Base-by-base conservation (phyloP, 345 rosid genomes). In the Eucalyptus pauciflora region DNA sequence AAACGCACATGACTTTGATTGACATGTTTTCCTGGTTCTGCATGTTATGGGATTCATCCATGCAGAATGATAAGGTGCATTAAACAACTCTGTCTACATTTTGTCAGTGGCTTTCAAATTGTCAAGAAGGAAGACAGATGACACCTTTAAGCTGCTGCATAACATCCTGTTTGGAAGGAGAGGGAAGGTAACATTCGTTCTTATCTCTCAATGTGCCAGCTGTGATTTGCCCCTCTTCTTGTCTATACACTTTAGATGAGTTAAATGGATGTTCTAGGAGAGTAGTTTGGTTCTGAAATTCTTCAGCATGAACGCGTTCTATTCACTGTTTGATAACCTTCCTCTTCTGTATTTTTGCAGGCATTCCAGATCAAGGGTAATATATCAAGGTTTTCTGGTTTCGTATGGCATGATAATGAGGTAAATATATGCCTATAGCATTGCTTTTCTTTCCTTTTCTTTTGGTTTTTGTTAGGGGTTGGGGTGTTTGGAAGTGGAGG, bases 341-440 rank as follows among this genome's bases (percentile, higher is more conserved):
- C 88, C 88, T 83, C 31, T n/a, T 88, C 89, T 91, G 88, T 89
- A 33, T 87, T 92, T 87, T 91, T 90, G 93, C 97, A 97, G 99
- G 99, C 99, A 54, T 83, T 93, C 90, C 96, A 96, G 92, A 88
- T 97, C 90, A 97, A 95, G 96, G 93, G 94, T 87, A 94, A 97
- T 91, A 93, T 97, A 90, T 93, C 95, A 45, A 94, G 95, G 81
- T 97, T 97, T 91, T 97, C 99, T 92, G 99, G 99, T 87, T 97
- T 93, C 93, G 96, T 93, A 50, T 97, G 98, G 99, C 97, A 91
- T 89, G 97, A 93, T 87, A 93, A 97, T 91, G 98, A 96, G 99
- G 99, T 97, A 91, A 80, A 76, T 76, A 76, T 41, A 76, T 41
- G 48, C 15, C 27, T 41, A 41, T 76, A 37, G 48, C 83, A 10